Conservation (phyloP, 2,329 filamentous ascomycete genomes). For the Chalara sp. region DNA sequence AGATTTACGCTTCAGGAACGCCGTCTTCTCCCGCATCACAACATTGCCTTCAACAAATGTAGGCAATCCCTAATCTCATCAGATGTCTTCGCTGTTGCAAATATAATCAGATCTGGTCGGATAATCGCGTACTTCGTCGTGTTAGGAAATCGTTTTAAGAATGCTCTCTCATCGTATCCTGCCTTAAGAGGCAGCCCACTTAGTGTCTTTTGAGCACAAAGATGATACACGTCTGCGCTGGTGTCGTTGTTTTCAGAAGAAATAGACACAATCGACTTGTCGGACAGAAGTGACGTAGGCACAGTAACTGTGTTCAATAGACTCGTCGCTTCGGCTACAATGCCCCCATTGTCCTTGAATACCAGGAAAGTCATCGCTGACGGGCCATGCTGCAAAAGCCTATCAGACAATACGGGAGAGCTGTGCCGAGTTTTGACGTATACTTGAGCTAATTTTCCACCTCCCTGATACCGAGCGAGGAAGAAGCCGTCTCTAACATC, state of each 20-base stretch:
- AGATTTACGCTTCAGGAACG: no score
- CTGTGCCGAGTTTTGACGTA: background rate
- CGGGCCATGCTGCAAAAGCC: background rate
- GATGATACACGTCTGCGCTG: no score
- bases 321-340: background rate
- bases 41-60: background rate
- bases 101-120: constrained; percentile 3
- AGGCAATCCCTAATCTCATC: background rate
- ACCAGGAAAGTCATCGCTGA: background rate
- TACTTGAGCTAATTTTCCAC: background rate
- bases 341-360: background rate
- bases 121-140: constrained; percentile 2
- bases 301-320: no score
- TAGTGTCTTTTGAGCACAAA: no score
- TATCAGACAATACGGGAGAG: background rate
- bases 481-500: background rate
- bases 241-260: no score
- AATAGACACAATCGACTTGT: no score
- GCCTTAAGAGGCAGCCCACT: no score
- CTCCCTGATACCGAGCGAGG: background rate
- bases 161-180: background rate
- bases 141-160: background rate
- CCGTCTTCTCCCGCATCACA: background rate
- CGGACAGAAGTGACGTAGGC: no score
- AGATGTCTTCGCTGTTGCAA: background rate